Conservation (phyloP, 805 yeast species). For the Schwanniomyces yamadae region DNA sequence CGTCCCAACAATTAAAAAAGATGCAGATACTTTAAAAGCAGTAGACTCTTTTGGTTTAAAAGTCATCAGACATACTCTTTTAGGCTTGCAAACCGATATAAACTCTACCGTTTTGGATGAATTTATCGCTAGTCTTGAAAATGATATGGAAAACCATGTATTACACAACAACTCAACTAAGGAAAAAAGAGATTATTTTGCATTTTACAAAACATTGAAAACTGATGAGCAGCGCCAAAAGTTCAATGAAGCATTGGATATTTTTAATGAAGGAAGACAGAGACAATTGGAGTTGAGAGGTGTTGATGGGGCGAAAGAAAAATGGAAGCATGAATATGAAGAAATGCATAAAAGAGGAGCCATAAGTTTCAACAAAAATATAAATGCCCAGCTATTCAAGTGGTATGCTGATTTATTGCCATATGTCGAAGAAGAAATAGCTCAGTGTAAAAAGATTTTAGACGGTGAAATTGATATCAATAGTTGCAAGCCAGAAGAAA, state of each 20-base stretch:
- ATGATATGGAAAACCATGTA: conserved; percentile 24
- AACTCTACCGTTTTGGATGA: conserved; percentile 19
- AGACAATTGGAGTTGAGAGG: conserved; percentile 73
- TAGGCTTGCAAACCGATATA: conserved; percentile 37
- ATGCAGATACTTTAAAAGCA: conserved; percentile 53
- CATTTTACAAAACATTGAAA: conserved; percentile 53
- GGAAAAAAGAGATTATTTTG: conserved; percentile 61
- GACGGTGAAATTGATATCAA: conserved; percentile 20
- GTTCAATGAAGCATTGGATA: conserved; percentile 68
- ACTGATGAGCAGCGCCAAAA: conserved; percentile 41
- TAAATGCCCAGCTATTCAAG: conserved; percentile 75
- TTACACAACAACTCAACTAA: conserved; percentile 32
- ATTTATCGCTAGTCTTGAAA: conserved; percentile 27
- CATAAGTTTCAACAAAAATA: conserved; percentile 50
- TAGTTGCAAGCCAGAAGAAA: conserved; percentile 17
- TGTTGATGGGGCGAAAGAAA: conserved; percentile 78
- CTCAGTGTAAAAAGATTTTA: conserved; percentile 49
- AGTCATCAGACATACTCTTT: conserved; percentile 71
- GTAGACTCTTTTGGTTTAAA: conserved; percentile 79
- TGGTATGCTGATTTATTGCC: conserved; percentile 83
- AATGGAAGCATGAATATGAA: conserved; percentile 85
- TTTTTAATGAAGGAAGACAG: conserved; percentile 75
- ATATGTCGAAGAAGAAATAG: conserved; percentile 63
- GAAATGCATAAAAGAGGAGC: conserved; percentile 60
- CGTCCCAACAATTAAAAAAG: conserved; percentile 49